Evolutionary conservation across 2,329 filamentous ascomycete genomes (phyloP).

Genomic region (Fusarium anguioides): DNA sequence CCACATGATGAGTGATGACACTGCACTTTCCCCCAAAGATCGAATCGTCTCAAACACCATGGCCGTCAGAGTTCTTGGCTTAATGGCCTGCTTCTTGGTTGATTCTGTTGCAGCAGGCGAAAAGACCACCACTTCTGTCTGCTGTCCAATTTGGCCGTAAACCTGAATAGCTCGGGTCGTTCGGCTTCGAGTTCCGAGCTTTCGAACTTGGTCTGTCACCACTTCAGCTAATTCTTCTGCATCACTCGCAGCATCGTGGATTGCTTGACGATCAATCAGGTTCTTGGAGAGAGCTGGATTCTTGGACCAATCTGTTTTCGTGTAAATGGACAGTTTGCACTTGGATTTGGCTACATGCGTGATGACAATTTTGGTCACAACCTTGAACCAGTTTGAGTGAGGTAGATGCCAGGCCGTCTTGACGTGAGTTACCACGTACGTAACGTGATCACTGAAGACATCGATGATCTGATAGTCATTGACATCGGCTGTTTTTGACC

Average conservation of each 20-base stretch:
- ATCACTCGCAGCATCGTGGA: conserved; percentile 78
- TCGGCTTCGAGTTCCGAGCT: conserved; percentile 76
- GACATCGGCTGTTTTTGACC: conserved; percentile 70
- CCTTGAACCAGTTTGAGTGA: conserved; percentile 78
- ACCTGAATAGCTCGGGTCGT: conserved; percentile 83
- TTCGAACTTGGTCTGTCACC: conserved; percentile 80
- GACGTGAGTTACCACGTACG: conserved; percentile 71
- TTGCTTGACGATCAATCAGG: conserved; percentile 75
- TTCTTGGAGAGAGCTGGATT: conserved; percentile 70
- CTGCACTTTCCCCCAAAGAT: conserved; percentile 79
- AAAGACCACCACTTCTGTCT: conserved; percentile 72
- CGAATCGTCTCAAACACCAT: conserved; percentile 78
- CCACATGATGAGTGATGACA: conserved; percentile 82
- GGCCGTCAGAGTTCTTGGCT: conserved; percentile 70
- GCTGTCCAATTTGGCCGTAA: conserved; percentile 79
- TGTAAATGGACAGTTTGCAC: conserved; percentile 90
- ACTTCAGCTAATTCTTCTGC: conserved; percentile 80
- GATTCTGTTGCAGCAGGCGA: conserved; percentile 61
- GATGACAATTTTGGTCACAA: conserved; percentile 92
- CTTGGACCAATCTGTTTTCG: conserved; percentile 86
- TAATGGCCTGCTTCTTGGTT: conserved; percentile 68
- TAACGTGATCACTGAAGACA: conserved; percentile 78
- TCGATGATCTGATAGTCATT: conserved; percentile 90
- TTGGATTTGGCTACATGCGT: conserved; percentile 92
- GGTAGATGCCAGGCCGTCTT: conserved; percentile 86